Evolutionary conservation across 179 eudicot genomes (phyloP), one percentile per base, ranked within the genome.

Genomic region (Silene vulgaris): DNA sequence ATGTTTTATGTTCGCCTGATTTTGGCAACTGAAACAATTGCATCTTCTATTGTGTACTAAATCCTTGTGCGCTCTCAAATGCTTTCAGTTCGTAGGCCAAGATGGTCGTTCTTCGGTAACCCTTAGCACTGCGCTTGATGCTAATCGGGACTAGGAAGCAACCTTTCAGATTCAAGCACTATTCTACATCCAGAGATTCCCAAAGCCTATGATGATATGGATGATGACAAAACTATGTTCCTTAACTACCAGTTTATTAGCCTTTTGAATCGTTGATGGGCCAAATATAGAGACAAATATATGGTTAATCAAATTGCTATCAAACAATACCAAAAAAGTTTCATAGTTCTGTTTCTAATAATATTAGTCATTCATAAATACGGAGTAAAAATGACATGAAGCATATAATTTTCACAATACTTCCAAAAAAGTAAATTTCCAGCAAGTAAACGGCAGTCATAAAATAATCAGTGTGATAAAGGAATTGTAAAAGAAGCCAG

Each of bases 51-150:
- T 17, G 3, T 16, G 50, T 48, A 37, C 65, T 74, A 48, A 73
- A 79, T 30, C 64, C 0, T 76, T 48, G 28, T 32, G 40, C 60
- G 1, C 11, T 59, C 26, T 66, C 16, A 67, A 45, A 72, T 75
- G 29, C 50, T 84, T 83, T 77, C 85, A 81, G 83, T 71, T 81
- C 80, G 73, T 73, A 72, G 77, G 19, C 59, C 85, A 77, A 66
- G 76, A 72, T 57, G 80, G 74, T 65, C 14, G 17, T 79, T 79
- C 69, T 83, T 86, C 83, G 12, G 35, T 21, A 83, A 85, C 56
- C 84, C 79, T 45, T 87, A 83, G 80, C 76, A 54, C 62, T 81
- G 26, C 12, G 3, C 16, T 19, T 17, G 8, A 23, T 19, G 50
- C 17, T 48, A 71, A 29, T 12, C 40, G 32, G 48, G 80, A 54